phyloP scores from a whole-genome alignment of 768 basidiomycete genomes.

The Xerocomellus chrysenteron region DNA sequence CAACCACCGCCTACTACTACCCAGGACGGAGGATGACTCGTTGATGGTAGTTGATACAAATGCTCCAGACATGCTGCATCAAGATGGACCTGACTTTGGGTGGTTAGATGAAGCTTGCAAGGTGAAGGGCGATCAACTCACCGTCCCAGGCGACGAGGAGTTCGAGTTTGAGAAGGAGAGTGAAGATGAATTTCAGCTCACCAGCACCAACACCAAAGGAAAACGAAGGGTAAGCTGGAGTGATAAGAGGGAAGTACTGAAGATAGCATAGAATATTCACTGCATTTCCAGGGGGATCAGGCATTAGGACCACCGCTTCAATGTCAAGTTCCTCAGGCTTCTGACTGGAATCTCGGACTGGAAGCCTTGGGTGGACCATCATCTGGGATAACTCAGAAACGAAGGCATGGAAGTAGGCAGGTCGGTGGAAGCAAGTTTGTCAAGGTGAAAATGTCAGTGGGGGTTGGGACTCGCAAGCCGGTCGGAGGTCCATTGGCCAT shows the following conservation, averaged over 20 bases:
- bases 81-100: conserved; percentile 11
- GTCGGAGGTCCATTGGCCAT: conserved; percentile 16
- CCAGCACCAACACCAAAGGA: neutral
- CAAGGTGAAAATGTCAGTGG: conserved; percentile 20
- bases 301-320: neutral
- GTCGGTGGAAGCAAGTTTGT: conserved; percentile 20
- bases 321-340: conserved; percentile 4
- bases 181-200: conserved; percentile 17
- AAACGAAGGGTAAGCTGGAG: conserved; percentile 8
- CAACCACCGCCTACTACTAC: neutral
- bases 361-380: conserved; percentile 9
- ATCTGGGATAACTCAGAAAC: conserved; percentile 10
- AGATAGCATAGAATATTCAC: conserved; percentile 4
- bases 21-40: conserved; percentile 28
- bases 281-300: conserved; percentile 1
- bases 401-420: conserved; percentile 7
- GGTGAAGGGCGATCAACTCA: conserved; percentile 28
- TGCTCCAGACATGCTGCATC: conserved; percentile 20
- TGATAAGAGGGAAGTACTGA: neutral
- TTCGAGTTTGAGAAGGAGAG: conserved; percentile 14
- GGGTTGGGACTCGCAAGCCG: neutral
- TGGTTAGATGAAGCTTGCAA: conserved; percentile 31
- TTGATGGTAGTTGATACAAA: conserved; percentile 31
- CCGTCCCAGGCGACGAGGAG: conserved; percentile 13
- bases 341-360: conserved; percentile 24